phyloP scores from a whole-genome alignment of 768 basidiomycete species.

The Panus rudis region DNA sequence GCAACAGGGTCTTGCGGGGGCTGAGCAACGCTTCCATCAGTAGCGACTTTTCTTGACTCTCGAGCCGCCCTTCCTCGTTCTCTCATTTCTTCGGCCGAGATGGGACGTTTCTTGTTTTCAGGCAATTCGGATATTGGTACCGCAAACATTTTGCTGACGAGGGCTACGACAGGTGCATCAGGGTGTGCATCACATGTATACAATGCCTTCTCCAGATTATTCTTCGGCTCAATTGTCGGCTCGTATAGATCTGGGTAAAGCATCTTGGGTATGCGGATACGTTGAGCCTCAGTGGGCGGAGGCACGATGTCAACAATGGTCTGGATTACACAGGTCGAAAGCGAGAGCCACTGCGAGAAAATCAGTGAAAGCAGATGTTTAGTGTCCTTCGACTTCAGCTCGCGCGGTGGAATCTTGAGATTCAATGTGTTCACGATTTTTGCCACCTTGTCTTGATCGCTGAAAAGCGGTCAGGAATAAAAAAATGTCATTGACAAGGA shows the following conservation, averaged over 20 bases:
- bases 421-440: constrained; percentile 83
- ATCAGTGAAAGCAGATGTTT: constrained; percentile 78
- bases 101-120: constrained; percentile 68
- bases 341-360: constrained; percentile 92
- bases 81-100: constrained; percentile 83
- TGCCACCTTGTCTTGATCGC: constrained; percentile 80
- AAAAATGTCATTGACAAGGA: neutral
- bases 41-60: constrained; percentile 25
- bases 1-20: neutral
- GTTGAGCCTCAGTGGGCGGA: constrained; percentile 75
- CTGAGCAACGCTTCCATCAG: neutral
- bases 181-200: constrained; percentile 59
- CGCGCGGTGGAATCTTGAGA: constrained; percentile 80
- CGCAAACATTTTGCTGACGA: constrained; percentile 99
- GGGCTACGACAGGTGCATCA: constrained; percentile 65
- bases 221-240: constrained; percentile 52
- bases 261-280: constrained; percentile 82
- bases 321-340: constrained; percentile 91
- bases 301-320: constrained; percentile 91
- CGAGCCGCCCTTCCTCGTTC: constrained; percentile 50
- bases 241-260: constrained; percentile 76
- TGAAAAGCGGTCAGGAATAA: constrained; percentile 24
- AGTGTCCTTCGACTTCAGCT: constrained; percentile 87
- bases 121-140: constrained; percentile 77
- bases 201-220: constrained; percentile 78